These are phyloP conservation scores for Cetradonia linearis DNA, from an alignment of 495 filamentous ascomycete genomes.

Conservation along the genomic window DNA sequence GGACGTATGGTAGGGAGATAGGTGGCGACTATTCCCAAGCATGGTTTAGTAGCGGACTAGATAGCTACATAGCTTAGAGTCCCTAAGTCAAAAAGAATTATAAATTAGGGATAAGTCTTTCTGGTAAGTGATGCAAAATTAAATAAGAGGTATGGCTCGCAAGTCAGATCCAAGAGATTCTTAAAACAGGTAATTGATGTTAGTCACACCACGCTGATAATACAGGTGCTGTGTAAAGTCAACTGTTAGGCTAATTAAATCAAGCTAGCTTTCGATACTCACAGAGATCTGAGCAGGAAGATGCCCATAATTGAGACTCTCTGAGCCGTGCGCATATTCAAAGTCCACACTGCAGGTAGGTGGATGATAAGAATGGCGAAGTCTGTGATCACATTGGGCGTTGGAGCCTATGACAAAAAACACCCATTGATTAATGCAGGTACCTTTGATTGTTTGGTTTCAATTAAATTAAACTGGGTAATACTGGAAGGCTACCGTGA, in stretches of 20 bases:
- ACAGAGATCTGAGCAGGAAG: conserved; percentile 35
- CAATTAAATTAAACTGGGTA: conserved; percentile 2
- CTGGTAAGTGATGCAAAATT: too few species aligned
- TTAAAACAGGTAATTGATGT: background rate
- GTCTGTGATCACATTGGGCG: conserved; percentile 29
- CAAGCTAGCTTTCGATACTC: conserved; percentile 12
- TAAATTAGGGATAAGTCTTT: too few species aligned
- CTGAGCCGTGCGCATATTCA: conserved; percentile 27
- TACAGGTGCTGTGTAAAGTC: background rate
- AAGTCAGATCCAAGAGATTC: too few species aligned
- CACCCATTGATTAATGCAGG: conserved; percentile 23
- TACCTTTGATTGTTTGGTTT: conserved; percentile 2
- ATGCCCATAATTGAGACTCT: conserved; percentile 33
- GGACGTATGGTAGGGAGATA: conserved; percentile 4
- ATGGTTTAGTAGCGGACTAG: background rate
- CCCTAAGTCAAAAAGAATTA: too few species aligned
- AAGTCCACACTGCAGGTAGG: conserved; percentile 26
- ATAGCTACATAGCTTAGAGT: too few species aligned
- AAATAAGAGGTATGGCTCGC: too few species aligned
- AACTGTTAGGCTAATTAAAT: background rate
- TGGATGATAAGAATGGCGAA: conserved; percentile 26
- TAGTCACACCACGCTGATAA: conserved; percentile 9
- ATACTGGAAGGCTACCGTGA: conserved; percentile 8
- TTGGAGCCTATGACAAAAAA: conserved; percentile 22
- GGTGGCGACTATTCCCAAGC: background rate